These are phyloP conservation scores for Flaveria sonorensis DNA, from an alignment of 129 eudicot species.

Conservation along the genomic window DNA sequence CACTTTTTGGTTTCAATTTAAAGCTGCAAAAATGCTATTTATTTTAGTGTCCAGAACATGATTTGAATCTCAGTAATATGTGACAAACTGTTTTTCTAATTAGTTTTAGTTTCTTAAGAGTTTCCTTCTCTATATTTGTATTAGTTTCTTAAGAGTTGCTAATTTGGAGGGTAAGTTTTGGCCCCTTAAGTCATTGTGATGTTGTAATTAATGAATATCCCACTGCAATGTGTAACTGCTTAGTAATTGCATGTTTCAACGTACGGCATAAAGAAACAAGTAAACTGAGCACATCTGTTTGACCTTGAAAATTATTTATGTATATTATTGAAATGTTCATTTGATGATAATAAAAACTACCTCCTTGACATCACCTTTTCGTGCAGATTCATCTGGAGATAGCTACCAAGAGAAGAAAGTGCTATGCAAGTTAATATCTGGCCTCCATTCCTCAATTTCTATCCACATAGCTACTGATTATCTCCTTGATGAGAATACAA, in stretches of 20 bases:
- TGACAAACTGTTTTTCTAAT: neutral
- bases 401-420: constrained; percentile 83
- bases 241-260: neutral
- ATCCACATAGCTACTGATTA: constrained; percentile 87
- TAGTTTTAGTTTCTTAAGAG: constrained; percentile 11
- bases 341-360: neutral
- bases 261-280: constrained; percentile 8
- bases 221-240: constrained; percentile 7
- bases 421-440: constrained; percentile 82
- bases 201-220: constrained; percentile 12
- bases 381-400: constrained; percentile 79
- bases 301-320: neutral
- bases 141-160: constrained; percentile 13
- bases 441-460: constrained; percentile 92
- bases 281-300: neutral
- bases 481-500: constrained; percentile 75
- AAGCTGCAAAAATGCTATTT: neutral
- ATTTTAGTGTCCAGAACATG: too few relatives aligned
- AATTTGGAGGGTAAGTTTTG: constrained; percentile 2
- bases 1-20: neutral
- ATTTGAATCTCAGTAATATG: neutral
- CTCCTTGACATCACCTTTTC: constrained; percentile 5
- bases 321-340: neutral
- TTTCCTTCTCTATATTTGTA: neutral
- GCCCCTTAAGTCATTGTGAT: constrained; percentile 18